Evolutionary conservation across 1,284 basidiomycete genomes (phyloP).

Genomic region (Grifola frondosa): DNA sequence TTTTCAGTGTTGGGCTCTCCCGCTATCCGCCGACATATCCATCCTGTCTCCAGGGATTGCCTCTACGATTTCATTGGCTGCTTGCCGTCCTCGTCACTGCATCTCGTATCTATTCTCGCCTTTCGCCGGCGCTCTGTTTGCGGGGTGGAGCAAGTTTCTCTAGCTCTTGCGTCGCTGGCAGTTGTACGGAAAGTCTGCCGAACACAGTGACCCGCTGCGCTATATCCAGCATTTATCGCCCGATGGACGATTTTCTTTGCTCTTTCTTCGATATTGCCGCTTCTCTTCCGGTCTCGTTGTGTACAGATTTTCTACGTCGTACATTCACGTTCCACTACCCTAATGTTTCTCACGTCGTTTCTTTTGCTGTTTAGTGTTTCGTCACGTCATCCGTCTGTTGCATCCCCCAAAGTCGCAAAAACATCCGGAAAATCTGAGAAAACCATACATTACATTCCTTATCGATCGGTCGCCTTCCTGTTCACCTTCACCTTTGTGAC

Average conservation of each 20-base stretch:
- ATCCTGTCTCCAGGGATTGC: conserved; percentile 51
- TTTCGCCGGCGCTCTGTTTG: conserved; percentile 19
- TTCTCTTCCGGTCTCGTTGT: conserved; percentile 24
- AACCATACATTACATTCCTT: conserved; percentile 33
- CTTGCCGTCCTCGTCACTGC: conserved; percentile 31
- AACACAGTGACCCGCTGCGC: conserved; percentile 15
- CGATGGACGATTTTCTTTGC: conserved; percentile 23
- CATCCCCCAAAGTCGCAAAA: conserved; percentile 40
- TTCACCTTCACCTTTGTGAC: conserved; percentile 21
- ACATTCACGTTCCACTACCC: conserved; percentile 30
- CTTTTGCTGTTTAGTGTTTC: conserved; percentile 22
- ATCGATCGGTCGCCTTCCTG: too few relatives aligned
- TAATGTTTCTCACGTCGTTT: conserved; percentile 37
- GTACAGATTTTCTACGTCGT: conserved; percentile 29
- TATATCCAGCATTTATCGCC: conserved; percentile 22
- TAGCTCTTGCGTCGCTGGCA: conserved; percentile 12
- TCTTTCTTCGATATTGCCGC: conserved; percentile 23
- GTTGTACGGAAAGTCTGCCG: conserved; percentile 18
- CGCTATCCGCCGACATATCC: conserved; percentile 56
- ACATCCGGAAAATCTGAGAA: conserved; percentile 46
- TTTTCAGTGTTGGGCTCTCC: conserved; percentile 33
- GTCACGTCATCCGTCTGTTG: conserved; percentile 18
- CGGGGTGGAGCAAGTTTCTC: conserved; percentile 15
- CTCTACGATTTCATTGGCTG: conserved; percentile 22
- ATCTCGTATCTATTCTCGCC: conserved; percentile 35